These are phyloP conservation scores for Monosporascus sp. DNA, from an alignment of 2,329 filamentous ascomycete species.

Conservation along the genomic window DNA sequence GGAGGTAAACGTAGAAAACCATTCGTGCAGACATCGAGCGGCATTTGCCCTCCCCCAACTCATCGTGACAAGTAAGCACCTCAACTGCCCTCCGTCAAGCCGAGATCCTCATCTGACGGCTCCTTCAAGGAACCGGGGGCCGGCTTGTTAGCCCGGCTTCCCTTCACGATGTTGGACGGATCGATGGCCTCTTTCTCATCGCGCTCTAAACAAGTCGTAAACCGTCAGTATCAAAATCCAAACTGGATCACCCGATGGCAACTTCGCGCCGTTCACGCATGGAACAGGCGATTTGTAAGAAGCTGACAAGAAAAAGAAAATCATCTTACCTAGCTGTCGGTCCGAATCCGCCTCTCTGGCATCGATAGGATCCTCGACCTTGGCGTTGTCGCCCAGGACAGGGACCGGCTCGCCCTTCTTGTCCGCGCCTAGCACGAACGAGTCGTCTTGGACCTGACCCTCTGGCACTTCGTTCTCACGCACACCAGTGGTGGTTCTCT, in stretches of 20 bases:
- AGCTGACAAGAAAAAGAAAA: no score
- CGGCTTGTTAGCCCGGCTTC: conserved; percentile 22
- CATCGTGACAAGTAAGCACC: no score
- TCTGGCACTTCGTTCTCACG: not conserved
- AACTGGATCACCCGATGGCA: no score
- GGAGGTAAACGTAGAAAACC: no score
- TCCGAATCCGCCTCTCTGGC: conserved; percentile 6
- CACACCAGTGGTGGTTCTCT: no score
- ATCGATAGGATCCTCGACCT: conserved; percentile 11
- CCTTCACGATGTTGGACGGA: conserved; percentile 23
- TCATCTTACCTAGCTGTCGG: conserved; percentile 12
- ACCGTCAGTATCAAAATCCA: not conserved
- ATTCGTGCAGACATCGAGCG: no score
- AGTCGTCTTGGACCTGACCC: conserved; percentile 11
- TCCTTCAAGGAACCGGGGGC: conserved; percentile 19
- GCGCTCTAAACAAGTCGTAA: conserved; percentile 9
- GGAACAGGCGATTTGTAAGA: no score
- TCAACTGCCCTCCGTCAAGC: not conserved
- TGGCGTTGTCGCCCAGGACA: conserved; percentile 10
- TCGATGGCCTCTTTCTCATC: conserved; percentile 29
- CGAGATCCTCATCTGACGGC: conserved; percentile 20
- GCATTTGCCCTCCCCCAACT: no score
- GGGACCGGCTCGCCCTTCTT: conserved; percentile 7
- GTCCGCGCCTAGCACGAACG: conserved; percentile 6
- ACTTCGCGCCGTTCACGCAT: no score